Conservation (phyloP, 2,329 filamentous ascomycete species). For the Colletotrichum plurivorum region DNA sequence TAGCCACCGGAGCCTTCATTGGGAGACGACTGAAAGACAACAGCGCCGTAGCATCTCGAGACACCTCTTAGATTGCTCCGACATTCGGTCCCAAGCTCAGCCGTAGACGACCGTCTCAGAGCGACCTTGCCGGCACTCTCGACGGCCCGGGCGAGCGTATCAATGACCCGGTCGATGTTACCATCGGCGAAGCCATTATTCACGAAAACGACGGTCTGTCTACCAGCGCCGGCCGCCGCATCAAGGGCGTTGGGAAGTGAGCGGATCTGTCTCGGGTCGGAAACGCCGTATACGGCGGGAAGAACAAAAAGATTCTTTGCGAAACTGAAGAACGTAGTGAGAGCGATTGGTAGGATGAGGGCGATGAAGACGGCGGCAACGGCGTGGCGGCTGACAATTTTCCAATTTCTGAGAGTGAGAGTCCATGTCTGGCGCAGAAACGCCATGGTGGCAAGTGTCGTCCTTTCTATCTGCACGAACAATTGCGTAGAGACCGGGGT, state of each 20-base stretch:
- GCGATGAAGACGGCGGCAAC: conserved; percentile 68
- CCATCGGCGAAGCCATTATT: conserved; percentile 80
- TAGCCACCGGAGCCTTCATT: conserved; percentile 73
- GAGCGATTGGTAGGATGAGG: conserved; percentile 70
- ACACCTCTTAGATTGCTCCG: conserved; percentile 75
- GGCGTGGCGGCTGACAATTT: conserved; percentile 70
- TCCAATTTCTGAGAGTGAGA: conserved; percentile 73
- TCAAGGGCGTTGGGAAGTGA: conserved; percentile 75
- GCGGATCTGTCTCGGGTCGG: conserved; percentile 71
- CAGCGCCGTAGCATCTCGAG: conserved; percentile 79
- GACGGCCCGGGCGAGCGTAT: conserved; percentile 71
- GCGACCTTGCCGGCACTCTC: conserved; percentile 68
- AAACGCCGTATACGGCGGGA: conserved; percentile 82
- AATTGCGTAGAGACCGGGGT: too few relatives aligned
- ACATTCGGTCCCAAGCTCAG: conserved; percentile 74
- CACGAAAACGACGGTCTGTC: conserved; percentile 82
- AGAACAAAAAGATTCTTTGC: conserved; percentile 88
- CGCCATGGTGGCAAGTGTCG: conserved; percentile 56
- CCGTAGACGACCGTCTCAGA: conserved; percentile 66
- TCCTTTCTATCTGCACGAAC: too few relatives aligned
- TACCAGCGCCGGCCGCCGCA: conserved; percentile 66
- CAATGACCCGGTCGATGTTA: conserved; percentile 80
- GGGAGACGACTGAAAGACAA: conserved; percentile 83
- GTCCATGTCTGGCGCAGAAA: conserved; percentile 72
- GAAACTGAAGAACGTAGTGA: conserved; percentile 75